phyloP scores from a whole-genome alignment of 805 yeast species.

The Candida ortonii region DNA sequence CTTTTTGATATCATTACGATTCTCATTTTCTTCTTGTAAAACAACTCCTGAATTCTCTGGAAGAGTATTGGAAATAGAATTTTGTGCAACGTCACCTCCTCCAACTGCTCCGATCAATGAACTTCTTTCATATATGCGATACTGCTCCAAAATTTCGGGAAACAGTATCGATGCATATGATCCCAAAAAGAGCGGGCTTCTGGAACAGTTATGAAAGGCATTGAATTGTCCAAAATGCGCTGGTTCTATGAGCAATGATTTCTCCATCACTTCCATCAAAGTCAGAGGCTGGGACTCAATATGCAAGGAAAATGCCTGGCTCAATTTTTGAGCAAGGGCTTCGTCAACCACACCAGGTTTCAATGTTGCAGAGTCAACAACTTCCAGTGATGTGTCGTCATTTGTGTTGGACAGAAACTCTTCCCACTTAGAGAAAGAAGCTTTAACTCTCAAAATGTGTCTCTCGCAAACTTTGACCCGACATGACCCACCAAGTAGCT shows the following conservation, averaged over 20 bases:
- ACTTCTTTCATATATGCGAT: slow-evolving; percentile 52
- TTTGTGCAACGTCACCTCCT: slow-evolving; percentile 26
- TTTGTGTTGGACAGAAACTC: slow-evolving; percentile 54
- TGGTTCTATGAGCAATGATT: slow-evolving; percentile 66
- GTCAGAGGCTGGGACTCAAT: slow-evolving; percentile 40
- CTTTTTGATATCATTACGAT: slow-evolving; percentile 7
- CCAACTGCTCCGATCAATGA: slow-evolving; percentile 57
- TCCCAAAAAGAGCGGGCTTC: slow-evolving; percentile 59
- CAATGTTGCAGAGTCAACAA: slow-evolving; percentile 3
- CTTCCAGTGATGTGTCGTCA: slow-evolving; percentile 37
- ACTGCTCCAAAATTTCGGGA: slow-evolving; percentile 53
- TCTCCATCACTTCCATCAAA: slow-evolving; percentile 55
- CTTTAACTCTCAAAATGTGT: slow-evolving; percentile 62
- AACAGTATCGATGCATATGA: slow-evolving; percentile 64
- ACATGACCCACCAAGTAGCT: slow-evolving; percentile 29
- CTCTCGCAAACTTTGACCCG: slow-evolving; percentile 55
- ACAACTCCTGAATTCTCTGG: slow-evolving; percentile 16
- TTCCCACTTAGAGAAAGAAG: slow-evolving; percentile 81
- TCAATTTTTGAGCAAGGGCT: slow-evolving; percentile 13
- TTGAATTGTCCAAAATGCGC: slow-evolving; percentile 45
- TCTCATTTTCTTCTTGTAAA: slow-evolving; percentile 7
- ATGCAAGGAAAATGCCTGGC: slow-evolving; percentile 46
- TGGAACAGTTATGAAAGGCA: slow-evolving; percentile 41
- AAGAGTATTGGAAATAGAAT: slow-evolving; percentile 15
- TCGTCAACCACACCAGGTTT: slow-evolving; percentile 7